Percentiles rank a stretch among this genome's conserved stretches.
Evolutionary conservation across 495 filamentous ascomycete species (phyloP).

Genomic region (Bryoglossum gracile): DNA sequence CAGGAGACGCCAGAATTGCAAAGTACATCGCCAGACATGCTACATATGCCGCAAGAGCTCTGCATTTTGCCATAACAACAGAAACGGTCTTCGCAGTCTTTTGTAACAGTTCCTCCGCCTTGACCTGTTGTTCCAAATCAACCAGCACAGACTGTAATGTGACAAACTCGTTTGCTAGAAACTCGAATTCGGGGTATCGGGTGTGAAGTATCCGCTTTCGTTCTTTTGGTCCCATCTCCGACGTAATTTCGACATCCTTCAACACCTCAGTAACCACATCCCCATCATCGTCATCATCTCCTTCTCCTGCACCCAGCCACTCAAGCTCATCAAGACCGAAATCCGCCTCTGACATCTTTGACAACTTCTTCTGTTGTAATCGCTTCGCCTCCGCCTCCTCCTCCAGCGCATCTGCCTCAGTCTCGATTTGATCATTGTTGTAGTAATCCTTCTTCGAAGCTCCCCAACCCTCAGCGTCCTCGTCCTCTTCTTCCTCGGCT

Average conservation of each 20-base stretch:
- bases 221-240: conserved; percentile 70
- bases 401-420: conserved; percentile 82
- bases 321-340: conserved; percentile 87
- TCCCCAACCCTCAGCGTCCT: conserved; percentile 71
- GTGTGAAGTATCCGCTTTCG: conserved; percentile 65
- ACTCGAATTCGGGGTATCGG: conserved; percentile 87
- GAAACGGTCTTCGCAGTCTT: conserved; percentile 40
- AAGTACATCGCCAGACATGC: conserved; percentile 89
- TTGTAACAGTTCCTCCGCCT: conserved; percentile 40
- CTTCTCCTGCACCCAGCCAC: conserved; percentile 49
- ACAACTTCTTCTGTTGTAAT: conserved; percentile 80
- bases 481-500: conserved; percentile 50
- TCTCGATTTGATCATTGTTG: conserved; percentile 81
- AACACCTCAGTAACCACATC: conserved; percentile 72
- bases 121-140: conserved; percentile 42
- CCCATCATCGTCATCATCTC: conserved; percentile 35
- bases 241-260: conserved; percentile 71
- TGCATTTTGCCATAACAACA: conserved; percentile 55
- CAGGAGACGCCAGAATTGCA: conserved; percentile 71
- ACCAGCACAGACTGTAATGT: conserved; percentile 58
- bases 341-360: conserved; percentile 80
- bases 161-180: conserved; percentile 71
- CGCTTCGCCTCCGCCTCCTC: conserved; percentile 86
- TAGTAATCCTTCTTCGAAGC: conserved; percentile 86
- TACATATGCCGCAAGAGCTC: conserved; percentile 74